Percentiles rank a stretch among this genome's conserved stretches.
These are phyloP conservation scores for Citrus mangshanensis DNA, from an alignment of 345 rosid genomes.

Conservation along the genomic window DNA sequence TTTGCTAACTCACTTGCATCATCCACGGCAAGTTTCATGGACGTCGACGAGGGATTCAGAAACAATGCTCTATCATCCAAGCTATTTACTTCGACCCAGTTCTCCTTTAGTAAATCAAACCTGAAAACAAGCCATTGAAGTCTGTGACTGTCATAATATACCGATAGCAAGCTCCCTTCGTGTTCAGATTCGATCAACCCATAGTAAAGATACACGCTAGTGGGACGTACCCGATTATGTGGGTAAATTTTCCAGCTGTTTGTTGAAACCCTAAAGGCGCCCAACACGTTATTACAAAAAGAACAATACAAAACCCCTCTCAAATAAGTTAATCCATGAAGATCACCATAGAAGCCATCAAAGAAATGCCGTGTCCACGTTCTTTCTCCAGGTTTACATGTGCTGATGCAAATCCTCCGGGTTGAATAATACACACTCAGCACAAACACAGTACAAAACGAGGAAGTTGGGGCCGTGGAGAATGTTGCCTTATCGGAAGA, in stretches of 20 bases:
- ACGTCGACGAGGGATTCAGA: not conserved
- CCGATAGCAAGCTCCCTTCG: not conserved
- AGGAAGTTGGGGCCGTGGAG: too few relatives aligned
- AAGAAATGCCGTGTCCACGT: not conserved
- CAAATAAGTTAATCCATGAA: not conserved
- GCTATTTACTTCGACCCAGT: not conserved
- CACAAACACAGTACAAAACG: too few relatives aligned
- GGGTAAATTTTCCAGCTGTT: not conserved
- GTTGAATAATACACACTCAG: not conserved
- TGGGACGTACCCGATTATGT: not conserved
- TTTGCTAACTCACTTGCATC: not conserved
- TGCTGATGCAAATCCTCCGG: not conserved
- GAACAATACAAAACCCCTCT: not conserved
- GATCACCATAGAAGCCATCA: not conserved
- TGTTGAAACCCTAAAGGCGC: not conserved
- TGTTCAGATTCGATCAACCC: not conserved
- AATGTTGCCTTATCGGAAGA: too few relatives aligned
- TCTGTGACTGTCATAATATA: not conserved
- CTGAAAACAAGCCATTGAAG: not conserved
- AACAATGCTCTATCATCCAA: not conserved
- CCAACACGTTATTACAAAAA: not conserved
- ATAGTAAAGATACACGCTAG: not conserved
- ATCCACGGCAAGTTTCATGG: not conserved
- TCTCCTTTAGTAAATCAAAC: not conserved
- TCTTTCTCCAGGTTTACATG: not conserved